Evolutionary conservation across 169 alveolate species (phyloP).

Genomic region (Plasmodium fragile): DNA sequence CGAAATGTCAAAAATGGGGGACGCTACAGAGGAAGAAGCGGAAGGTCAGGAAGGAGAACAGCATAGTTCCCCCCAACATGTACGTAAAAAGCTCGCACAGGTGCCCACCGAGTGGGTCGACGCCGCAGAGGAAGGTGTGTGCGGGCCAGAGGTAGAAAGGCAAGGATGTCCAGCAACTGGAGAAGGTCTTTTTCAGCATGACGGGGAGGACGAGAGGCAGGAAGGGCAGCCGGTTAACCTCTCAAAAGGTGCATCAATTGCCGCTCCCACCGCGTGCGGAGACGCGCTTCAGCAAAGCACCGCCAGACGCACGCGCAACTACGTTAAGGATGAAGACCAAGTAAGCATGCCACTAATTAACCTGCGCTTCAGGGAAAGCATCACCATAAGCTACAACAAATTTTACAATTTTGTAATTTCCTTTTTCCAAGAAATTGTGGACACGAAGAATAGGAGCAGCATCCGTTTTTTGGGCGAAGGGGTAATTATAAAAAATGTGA

Average conservation of each 20-base stretch:
- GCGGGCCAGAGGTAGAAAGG: neutral
- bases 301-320: neutral
- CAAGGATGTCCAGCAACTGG: too few species aligned
- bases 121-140: neutral
- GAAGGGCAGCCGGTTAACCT: neutral
- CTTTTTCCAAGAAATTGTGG: conserved; percentile 75
- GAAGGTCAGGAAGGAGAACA: neutral
- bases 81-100: neutral
- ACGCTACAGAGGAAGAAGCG: neutral
- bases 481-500: conserved; percentile 60
- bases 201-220: neutral
- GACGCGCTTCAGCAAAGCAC: neutral
- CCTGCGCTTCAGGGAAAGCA: conserved; percentile 55
- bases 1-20: neutral
- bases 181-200: neutral
- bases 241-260: neutral
- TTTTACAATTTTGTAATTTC: conserved; percentile 74
- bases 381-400: conserved; percentile 21
- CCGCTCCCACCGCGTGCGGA: neutral
- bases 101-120: neutral
- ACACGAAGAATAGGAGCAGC: conserved; percentile 35
- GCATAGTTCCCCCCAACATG: neutral
- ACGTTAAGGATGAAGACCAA: conserved; percentile 29
- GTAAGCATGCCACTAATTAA: conserved; percentile 44
- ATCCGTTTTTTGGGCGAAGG: conserved; percentile 31